Base-by-base conservation (phyloP, 257 asterid genomes). In the Cynanchum wilfordii region DNA sequence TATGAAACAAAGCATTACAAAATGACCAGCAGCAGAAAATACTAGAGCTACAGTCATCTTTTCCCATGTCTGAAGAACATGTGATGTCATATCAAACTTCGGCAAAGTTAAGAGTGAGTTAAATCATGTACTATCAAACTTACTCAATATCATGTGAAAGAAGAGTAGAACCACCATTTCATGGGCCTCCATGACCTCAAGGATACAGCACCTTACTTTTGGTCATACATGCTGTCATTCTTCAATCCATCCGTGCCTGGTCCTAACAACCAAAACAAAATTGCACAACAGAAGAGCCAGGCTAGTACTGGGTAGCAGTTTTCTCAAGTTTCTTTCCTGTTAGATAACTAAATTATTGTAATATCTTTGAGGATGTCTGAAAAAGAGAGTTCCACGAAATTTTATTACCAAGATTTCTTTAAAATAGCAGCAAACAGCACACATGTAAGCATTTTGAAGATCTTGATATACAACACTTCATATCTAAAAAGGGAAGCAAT, bases 31-130 rank as follows among this genome's bases (percentile, higher is more conserved):
- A 40, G 5, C 68, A 54, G 20, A 58, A 59, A 70, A 22, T 64
- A 30, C 73, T 72, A 29, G 38, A 38, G 29, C 59, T 16, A 30
- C 73, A 50, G 16, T 68, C 59, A 49, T 59, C 64, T 71, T 58
- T 42, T 25, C 40, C 66, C 77, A 68, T 65, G 73, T 70, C 49
- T 62, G 49, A 70, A 79, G 59, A 75, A 47, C 77, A 81, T 74
- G 74, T 17, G 58, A 56, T 71, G 78, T 72, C 75, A 29, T 58
- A 38, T 75, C 76, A 44, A 77, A 33, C 60, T 52, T 73, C 72
- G 15, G n/a, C 64, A 24, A 25, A 24, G 33, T 25, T 25, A 58
- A 10, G n/a, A 17, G 24, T 13, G 33, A 57, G 64, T 58, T 58
- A 58, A 58, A 24, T 58, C 38, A 58, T 58, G 64, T 58, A 58